Evolutionary conservation across 208 protist genomes (phyloP).

Genomic region (Leishmania tropica): DNA sequence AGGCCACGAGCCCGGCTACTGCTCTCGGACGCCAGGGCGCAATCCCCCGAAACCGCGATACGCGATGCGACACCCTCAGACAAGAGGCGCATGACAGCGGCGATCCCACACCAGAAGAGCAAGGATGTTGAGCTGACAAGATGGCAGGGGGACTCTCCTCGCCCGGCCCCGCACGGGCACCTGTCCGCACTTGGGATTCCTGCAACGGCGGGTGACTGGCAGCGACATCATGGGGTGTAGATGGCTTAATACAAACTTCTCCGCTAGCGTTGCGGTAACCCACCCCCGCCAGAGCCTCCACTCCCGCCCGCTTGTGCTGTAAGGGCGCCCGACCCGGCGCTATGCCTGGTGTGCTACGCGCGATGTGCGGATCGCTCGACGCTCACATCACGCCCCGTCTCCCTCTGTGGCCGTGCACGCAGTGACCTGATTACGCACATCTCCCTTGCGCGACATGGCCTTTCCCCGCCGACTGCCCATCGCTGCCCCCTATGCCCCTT

Average conservation of each 20-base stretch:
- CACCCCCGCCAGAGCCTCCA: too few relatives aligned
- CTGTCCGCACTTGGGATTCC: background rate
- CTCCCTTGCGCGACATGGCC: too few relatives aligned
- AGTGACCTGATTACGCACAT: background rate
- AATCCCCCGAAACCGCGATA: background rate
- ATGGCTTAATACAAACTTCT: background rate
- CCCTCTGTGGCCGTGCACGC: background rate
- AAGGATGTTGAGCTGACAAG: background rate
- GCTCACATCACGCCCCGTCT: too few relatives aligned
- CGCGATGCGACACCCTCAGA: background rate
- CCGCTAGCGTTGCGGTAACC: too few relatives aligned
- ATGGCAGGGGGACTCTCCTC: background rate
- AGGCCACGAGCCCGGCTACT: background rate
- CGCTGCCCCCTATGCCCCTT: background rate
- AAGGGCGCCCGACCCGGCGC: too few relatives aligned
- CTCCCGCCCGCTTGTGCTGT: too few relatives aligned
- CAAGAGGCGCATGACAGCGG: background rate
- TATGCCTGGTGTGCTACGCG: too few relatives aligned
- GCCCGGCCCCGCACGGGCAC: background rate
- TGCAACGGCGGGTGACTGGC: too few relatives aligned
- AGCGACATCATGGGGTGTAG: background rate
- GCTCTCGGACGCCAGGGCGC: background rate
- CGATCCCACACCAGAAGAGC: background rate
- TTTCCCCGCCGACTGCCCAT: background rate
- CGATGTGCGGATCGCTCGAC: too few relatives aligned